A percentile compares a stretch with the other conserved stretches of the same genome.
Conservation (phyloP, 208 protist genomes). For the Trypanosoma mega region DNA sequence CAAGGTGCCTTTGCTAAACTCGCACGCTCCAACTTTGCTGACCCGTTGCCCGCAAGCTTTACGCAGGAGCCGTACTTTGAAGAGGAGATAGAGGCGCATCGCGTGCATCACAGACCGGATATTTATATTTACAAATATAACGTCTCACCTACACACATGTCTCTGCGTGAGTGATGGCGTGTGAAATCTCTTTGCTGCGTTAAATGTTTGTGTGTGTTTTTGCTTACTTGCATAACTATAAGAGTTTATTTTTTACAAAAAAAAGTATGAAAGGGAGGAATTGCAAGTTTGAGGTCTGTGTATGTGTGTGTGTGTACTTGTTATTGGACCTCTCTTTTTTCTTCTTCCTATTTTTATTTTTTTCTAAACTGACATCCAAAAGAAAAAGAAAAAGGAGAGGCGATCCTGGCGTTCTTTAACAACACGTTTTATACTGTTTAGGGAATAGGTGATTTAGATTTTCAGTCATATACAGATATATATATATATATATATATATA, state of each 20-base stretch:
- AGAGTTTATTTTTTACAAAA: not conserved
- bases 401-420: too few species aligned
- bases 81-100: constrained; percentile 88
- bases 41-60: constrained; percentile 67
- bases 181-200: too few species aligned
- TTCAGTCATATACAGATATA: constrained; percentile 4
- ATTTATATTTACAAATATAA: constrained; percentile 92
- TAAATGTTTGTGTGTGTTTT: not conserved
- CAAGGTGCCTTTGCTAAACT: constrained; percentile 85
- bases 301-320: not conserved
- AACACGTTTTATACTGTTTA: too few species aligned
- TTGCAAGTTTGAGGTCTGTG: too few species aligned
- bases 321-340: not conserved
- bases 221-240: not conserved
- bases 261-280: constrained; percentile 11
- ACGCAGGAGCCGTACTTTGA: constrained; percentile 80
- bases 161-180: constrained; percentile 59
- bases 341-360: not conserved
- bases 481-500: constrained; percentile 16
- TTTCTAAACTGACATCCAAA: not conserved
- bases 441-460: too few species aligned
- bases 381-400: too few species aligned
- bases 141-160: constrained; percentile 84
- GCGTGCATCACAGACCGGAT: constrained; percentile 74
- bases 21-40: constrained; percentile 87